Base-by-base conservation (phyloP, 495 filamentous ascomycete genomes). In the Trichoderma asperelloides region DNA sequence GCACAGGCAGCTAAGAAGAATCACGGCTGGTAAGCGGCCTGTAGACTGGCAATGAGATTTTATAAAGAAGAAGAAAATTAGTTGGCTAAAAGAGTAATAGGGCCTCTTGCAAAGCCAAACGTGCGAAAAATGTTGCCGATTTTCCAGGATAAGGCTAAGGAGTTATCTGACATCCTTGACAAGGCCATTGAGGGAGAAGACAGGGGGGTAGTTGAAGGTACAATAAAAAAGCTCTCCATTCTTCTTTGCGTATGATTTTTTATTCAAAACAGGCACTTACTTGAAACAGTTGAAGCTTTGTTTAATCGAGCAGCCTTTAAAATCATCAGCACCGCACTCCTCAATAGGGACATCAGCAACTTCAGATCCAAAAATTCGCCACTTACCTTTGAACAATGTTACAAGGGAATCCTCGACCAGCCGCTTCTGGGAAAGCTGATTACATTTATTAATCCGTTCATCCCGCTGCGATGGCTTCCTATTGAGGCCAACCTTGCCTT, bases 291-390 rank as follows among this genome's bases (percentile, higher is more conserved):
- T 21, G 71, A 73, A 18, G 63, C 69, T 8, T 37, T 74, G 2
- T 72, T 72, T 2, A 69, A 66, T 33, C 71, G 39, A 47, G 25
- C 70, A 45, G 89, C 90, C 0, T 85, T 92, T 12, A 89, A 91
- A 67, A 87, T 90, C 45, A 90, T 92, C 66, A 88, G 90, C 6
- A 72, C 84, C 9, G 84, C 88, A 0, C 86, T 87, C 3, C 82
- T 92, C 69, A 88, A 88, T 0, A 81, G 85, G 16, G 88, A 91
- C 21, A 88, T 92, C 68, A 73, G 78, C 60, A 81, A 86, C 0
- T 68, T 92, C 37, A 74, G 33, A 74, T 85, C 72, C 1, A 65
- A 33, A 39, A 13, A 28, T 27, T 71, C 71, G 77, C 78, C 15
- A 2, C 43, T 68, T 9, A 69, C 67, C 12, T 76, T 77, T 62